Evolutionary conservation across 371 early-diverging fungal species (phyloP).

Genomic region (Mycotypha africana): DNA sequence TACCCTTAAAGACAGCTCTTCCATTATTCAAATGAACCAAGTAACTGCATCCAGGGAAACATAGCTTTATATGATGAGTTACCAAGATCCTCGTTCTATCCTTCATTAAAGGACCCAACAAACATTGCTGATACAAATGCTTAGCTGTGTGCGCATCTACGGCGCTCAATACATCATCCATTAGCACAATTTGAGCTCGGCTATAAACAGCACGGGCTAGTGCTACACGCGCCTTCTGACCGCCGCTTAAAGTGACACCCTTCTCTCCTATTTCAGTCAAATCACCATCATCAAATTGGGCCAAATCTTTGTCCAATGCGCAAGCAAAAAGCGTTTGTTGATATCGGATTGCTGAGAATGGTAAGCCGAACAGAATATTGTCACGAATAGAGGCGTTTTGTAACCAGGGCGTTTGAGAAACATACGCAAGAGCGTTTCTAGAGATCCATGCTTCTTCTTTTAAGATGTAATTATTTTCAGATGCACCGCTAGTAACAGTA

Average conservation of each 20-base stretch:
- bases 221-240: constrained; percentile 77
- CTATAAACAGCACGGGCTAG: constrained; percentile 85
- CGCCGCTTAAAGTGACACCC: constrained; percentile 72
- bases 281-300: constrained; percentile 76
- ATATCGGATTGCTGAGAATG: constrained; percentile 38
- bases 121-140: constrained; percentile 68
- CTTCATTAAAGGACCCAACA: constrained; percentile 66
- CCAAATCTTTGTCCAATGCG: constrained; percentile 46
- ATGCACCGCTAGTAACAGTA: no score
- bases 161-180: constrained; percentile 85
- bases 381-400: constrained; percentile 75
- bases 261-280: constrained; percentile 91
- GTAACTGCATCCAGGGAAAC: constrained; percentile 59
- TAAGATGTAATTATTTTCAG: no score
- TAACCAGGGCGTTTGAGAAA: constrained; percentile 68
- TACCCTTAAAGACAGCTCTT: constrained; percentile 32
- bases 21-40: constrained; percentile 66
- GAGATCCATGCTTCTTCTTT: constrained; percentile 19
- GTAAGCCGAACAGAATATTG: constrained; percentile 52
- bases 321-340: constrained; percentile 59
- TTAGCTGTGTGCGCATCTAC: constrained; percentile 86
- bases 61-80: constrained; percentile 83
- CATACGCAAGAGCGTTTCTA: constrained; percentile 19
- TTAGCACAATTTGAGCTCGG: constrained; percentile 60
- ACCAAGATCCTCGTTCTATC: constrained; percentile 80